Base-by-base conservation (phyloP, 768 basidiomycete species). In the Psilocybe cyanescens region DNA sequence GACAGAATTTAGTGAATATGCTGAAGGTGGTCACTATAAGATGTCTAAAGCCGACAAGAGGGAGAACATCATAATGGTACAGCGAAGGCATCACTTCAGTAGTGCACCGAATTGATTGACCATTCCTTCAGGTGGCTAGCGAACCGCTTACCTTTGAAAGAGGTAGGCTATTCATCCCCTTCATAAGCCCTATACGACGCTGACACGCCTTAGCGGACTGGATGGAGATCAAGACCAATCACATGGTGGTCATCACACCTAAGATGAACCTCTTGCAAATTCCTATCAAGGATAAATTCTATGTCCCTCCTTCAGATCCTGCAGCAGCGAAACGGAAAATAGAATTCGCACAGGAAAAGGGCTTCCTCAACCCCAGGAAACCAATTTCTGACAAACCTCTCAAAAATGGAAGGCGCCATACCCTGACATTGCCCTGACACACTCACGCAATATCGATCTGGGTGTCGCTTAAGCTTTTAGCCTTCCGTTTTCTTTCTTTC, bases 181-280 rank as follows among this genome's bases (percentile, higher is more conserved):
- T 48, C 33, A 37, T 7, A 8, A 37, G 24, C 11, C 17, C 14
- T 30, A 7, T 16, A 39, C 12, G 16, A 48, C 17, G 29, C 16
- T 33, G n/a, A 48, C 46, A 35, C 29, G 28, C 17, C 19, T 1
- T 65, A 88, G 94, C 94, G 54, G 97, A 99, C 73, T 99, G 97
- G 97, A 96, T 98, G 90, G 97, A 98, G 74, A 96, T 99, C 69
- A 91, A 91, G 72, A 97, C 94, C 11, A 98, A 99, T 74, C 89
- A 93, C 65, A 91, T 98, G 90, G 89, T 95, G 24, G 88, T 97
- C 52, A 91, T 98, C 67, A 99, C 97, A 0, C 92, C 93, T 41
- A 95, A 94, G 81, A 95, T 97, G 86, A 98, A 98, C 71, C 74
- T 97, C 28, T 79, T 98, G 17, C 94, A 97, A 72, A 93, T 97